Evolutionary conservation across 2,329 filamentous ascomycete species (phyloP), one percentile per base, ranked within the genome.

Genomic region (Parafenestella ontariensis): DNA sequence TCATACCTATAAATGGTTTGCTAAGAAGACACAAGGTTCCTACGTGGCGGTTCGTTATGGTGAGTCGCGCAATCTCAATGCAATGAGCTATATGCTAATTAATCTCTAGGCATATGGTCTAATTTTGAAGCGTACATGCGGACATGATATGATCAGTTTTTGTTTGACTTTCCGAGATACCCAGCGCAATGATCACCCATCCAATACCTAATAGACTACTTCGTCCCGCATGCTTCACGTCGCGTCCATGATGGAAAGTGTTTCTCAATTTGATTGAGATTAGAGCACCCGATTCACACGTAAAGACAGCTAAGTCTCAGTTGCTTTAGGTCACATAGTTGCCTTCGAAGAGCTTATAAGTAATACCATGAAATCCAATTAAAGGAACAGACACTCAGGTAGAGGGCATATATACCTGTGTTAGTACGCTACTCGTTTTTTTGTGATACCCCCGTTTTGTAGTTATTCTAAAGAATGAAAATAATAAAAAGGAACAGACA

Each of bases 21-120:
- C 59, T 62, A 62, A 62, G 37, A 17, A 24, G 31, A 41, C 20
- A 34, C 23, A 50, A 65, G 62, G 55, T 65, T 64, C 41, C 34
- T 64, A 20, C 58, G 62, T 24, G 54, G 58, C 15, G 60, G 62
- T 3, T 49, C 52, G 9, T 34, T 65, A 13, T 64, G 60, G 60
- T 64, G 21, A 48, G 39, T 46, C 17, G 15, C 20, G 6, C 21
- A 15, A 37, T 36, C 20, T 26, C n/a, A 6, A 33, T 7, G 10
- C 7, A 34, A 21, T 9, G 5, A 10, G 18, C 3, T 13, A 21
- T 4, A 29, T 20, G n/a, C 45, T 54, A 28, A 54, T 29, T 2
- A 5, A 18, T 17, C 10, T 18, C 8, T 37, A 49, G 51, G 45
- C 51, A 54, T 28, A 49, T 49, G 50, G 41, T 49, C 20, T 50